Base-by-base conservation (phyloP, 202 grass and related monocot genomes). In the Bolboschoenoplectus hybrid region DNA sequence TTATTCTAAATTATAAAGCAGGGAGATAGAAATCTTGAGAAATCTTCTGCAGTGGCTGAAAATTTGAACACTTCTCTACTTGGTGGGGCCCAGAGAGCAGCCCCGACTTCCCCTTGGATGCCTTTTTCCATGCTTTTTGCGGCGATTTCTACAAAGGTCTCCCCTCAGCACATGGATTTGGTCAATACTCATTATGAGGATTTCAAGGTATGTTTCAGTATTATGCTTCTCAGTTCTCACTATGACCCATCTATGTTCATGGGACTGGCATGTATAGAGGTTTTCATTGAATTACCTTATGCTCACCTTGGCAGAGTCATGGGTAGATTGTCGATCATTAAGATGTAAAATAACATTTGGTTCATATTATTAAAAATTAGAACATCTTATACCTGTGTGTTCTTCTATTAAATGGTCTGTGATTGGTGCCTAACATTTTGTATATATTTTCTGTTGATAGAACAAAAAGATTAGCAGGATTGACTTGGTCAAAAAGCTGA, bases 81-180 rank as follows among this genome's bases (percentile, higher is more conserved):
- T 85, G 89, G 81, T 81, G 85, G 81, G 87, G 83, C 81, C 34
- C 83, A 90, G 81, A 90, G 89, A 63, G 91, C 65, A 79, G 85
- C 86, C 74, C 92, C 97, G 57, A 91, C 89, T 44, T 89, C 97
- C 34, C 97, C 93, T 85, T 97, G 93, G 97, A 99, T 99, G 93
- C 97, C 97, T 11, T 99, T 99, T 63, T 99, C 97, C 73, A 97
- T 99, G 97, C 81, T 99, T 67, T 99, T 99, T 88, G 97, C 97
- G 34, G 89, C 97, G 47, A 99, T 99, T 87, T 99, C 97, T 49
- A 99, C 93, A 2, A 99, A 94, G 87, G 86, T 99, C 14, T 89
- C 93, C 81, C 75, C 92, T 6, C 87, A 90, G 68, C 89, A 88
- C 82, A 99, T 99, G 97, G 93, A 96, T 86, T 85, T 90, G 89